A percentile compares a stretch with the other conserved stretches of the same genome.
These are phyloP conservation scores for Mycena leptocephala DNA, from an alignment of 768 basidiomycete genomes.

Conservation along the genomic window DNA sequence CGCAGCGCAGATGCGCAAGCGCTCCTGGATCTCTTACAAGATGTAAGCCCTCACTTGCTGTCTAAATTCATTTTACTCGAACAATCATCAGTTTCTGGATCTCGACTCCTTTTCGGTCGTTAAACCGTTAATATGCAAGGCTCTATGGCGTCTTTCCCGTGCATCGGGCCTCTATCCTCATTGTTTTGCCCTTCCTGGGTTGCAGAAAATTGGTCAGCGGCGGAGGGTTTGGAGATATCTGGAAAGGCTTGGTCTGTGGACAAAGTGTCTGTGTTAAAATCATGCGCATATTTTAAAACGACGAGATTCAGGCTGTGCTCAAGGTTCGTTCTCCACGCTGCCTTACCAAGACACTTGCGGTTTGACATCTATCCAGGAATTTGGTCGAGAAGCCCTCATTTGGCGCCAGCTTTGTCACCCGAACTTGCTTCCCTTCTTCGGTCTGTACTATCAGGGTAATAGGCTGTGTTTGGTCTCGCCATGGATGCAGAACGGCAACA, in stretches of 20 bases:
- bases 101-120: no score
- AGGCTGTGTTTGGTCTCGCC: no score
- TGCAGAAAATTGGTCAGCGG: conserved; percentile 16
- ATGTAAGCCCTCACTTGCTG: not conserved
- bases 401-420: no score
- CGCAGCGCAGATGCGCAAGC: not conserved
- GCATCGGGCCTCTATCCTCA: conserved; percentile 20
- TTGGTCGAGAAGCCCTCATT: no score
- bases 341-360: not conserved
- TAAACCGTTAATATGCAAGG: no score
- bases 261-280: conserved; percentile 30
- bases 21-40: no score
- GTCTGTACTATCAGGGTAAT: no score
- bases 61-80: not conserved
- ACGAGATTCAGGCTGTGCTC: conserved; percentile 18
- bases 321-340: not conserved
- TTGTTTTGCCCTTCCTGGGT: conserved; percentile 17
- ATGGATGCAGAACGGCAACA: no score
- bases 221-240: conserved; percentile 24
- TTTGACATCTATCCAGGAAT: no score
- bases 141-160: no score
- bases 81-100: conserved; percentile 14
- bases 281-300: conserved; percentile 12
- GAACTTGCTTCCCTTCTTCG: no score
- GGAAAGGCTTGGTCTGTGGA: no score